Conservation (phyloP, 2,329 filamentous ascomycete species). For the Microdochium paspali region DNA sequence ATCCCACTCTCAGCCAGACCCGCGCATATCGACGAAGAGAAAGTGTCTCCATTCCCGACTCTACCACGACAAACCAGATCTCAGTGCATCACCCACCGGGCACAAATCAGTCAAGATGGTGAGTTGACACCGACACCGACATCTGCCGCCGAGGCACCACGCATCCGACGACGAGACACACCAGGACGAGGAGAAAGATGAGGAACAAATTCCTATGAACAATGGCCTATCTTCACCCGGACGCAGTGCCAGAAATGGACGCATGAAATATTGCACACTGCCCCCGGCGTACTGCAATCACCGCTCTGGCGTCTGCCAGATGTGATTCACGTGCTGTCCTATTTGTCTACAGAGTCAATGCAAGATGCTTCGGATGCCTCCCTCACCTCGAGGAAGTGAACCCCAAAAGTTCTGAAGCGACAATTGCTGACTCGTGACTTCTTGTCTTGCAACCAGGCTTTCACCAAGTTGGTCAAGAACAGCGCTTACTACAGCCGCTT, state of each 20-base stretch:
- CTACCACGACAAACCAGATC: conserved; percentile 1
- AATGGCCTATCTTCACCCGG: conserved; percentile 16
- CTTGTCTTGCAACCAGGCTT: conserved; percentile 52
- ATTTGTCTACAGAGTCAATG: conserved; percentile 58
- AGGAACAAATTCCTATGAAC: conserved; percentile 3
- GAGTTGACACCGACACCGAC: conserved; percentile 38
- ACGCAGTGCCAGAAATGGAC: conserved; percentile 20
- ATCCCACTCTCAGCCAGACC: neutral
- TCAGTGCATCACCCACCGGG: neutral
- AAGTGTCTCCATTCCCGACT: neutral
- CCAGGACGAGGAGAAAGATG: neutral
- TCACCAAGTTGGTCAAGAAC: conserved; percentile 95
- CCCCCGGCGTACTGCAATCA: neutral
- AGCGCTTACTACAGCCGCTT: conserved; percentile 98
- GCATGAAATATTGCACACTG: conserved; percentile 11
- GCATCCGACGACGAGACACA: neutral
- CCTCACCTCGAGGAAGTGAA: conserved; percentile 27
- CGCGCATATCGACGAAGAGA: neutral
- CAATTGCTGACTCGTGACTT: conserved; percentile 98
- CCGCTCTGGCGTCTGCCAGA: neutral
- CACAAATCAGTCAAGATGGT: conserved; percentile 50
- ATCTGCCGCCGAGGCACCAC: neutral
- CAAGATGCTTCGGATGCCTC: conserved; percentile 91
- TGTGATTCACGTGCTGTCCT: neutral
- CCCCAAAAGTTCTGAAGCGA: conserved; percentile 76